Percentiles rank a stretch among this genome's conserved stretches.
phyloP scores from a whole-genome alignment of 2,329 filamentous ascomycete genomes.

The Tolypocladium guangdongense region DNA sequence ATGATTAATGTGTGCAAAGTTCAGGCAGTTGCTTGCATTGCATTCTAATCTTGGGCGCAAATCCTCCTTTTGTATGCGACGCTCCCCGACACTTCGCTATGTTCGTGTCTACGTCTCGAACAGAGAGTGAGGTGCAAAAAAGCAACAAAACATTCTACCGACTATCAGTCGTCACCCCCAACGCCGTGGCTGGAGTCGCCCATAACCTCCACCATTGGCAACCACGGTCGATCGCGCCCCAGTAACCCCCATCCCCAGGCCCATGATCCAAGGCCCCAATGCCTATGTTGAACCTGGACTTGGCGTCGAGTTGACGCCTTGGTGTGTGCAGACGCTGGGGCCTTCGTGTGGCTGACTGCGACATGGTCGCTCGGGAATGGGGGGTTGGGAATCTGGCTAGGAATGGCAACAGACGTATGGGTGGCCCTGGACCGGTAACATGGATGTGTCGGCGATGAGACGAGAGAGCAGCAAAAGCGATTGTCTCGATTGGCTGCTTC shows the following conservation, averaged over 20 bases:
- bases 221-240: not conserved
- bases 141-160: not conserved
- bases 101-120: not conserved
- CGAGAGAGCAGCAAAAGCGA: not conserved
- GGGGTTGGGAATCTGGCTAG: not conserved
- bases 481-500: conserved; percentile 23
- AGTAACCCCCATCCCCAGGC: not conserved
- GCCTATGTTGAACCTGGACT: not conserved
- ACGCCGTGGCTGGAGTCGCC: not conserved
- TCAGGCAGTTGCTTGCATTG: not conserved
- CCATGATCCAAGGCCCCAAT: not conserved
- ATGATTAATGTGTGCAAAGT: not conserved
- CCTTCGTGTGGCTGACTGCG: not conserved
- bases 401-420: not conserved
- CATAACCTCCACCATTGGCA: not conserved
- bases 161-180: not conserved
- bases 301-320: not conserved
- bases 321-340: not conserved
- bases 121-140: not conserved
- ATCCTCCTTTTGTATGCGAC: not conserved
- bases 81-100: not conserved
- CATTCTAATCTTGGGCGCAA: not conserved
- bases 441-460: not conserved
- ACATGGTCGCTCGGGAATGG: not conserved
- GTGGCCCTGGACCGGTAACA: not conserved